These are phyloP conservation scores for Flaveria brownii DNA, from an alignment of 129 eudicot species.

Conservation along the genomic window DNA sequence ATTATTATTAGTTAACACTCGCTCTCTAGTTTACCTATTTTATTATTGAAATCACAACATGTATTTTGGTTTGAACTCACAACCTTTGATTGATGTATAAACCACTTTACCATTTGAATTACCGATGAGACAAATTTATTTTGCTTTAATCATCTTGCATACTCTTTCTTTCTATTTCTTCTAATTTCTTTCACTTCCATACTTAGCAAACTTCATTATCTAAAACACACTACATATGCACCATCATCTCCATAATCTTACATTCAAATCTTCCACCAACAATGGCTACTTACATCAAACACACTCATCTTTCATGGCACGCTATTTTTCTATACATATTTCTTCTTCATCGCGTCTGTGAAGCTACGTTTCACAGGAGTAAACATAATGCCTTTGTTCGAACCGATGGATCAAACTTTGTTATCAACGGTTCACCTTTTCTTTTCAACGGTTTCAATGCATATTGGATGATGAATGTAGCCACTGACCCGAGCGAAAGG, in stretches of 20 bases:
- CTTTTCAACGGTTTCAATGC: conserved; percentile 79
- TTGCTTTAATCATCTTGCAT: too few relatives aligned
- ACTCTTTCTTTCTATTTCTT: conserved; percentile 4
- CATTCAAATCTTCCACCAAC: conserved; percentile 8
- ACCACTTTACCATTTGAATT: too few relatives aligned
- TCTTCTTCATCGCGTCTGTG: conserved; percentile 21
- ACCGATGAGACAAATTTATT: too few relatives aligned
- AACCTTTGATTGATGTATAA: too few relatives aligned
- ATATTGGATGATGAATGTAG: conserved; percentile 87
- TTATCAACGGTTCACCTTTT: conserved; percentile 51
- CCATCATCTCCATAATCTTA: conserved; percentile 12
- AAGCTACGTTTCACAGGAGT: conserved; percentile 40
- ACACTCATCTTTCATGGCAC: conserved; percentile 12
- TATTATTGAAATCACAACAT: too few relatives aligned
- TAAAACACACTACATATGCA: conserved; percentile 36
- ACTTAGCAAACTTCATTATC: conserved; percentile 33
- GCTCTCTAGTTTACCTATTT: too few relatives aligned
- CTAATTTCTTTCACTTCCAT: conserved; percentile 27
- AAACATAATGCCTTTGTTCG: conserved; percentile 37
- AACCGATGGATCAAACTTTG: conserved; percentile 47
- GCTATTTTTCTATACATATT: conserved; percentile 22
- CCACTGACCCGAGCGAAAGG: conserved; percentile 58
- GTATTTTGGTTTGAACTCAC: too few relatives aligned
- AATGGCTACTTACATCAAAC: conserved; percentile 37
- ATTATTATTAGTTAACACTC: too few relatives aligned